Base-by-base conservation (phyloP, 2,329 filamentous ascomycete species). In the Septoria petroselini region DNA sequence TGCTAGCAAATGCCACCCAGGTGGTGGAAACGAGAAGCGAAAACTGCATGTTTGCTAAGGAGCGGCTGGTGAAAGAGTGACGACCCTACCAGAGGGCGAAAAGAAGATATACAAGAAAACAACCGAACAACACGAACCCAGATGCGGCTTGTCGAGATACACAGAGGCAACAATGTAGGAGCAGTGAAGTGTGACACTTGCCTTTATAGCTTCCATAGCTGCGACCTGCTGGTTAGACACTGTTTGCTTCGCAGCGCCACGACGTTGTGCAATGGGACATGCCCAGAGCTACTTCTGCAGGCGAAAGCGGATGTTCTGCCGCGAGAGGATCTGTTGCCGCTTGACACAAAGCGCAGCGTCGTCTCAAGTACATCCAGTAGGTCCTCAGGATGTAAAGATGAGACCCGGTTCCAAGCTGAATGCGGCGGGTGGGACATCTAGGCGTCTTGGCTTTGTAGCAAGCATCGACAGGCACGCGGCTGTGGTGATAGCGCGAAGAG, bases 291-390 rank as follows among this genome's bases (percentile, higher is more conserved):
- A 47, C 30, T 25, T 39, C 43, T 23, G 37, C 21, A 37, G 29
- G 42, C 42, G 23, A 19, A 33, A 15, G 23, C 42, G 42, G 42
- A 38, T 23, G 17, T 30, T 11, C 42, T 46, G 33, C 42, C 23
- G 42, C 25, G 42, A 37, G 9, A 27, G 34, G 42, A 46, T 29
- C 33, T 29, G 14, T 37, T 38, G 33, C 31, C 33, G 34, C 33
- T 21, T 15, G 17, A 27, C 21, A 29, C 21, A 15, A 25, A 29
- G 21, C 25, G 33, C n/a, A 35, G 37, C 18, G 37, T 35, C 42
- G 48, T 52, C 49, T 52, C 37, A 48, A 31, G 38, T 31, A 48
- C 41, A 38, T 48, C 42, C 49, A 47, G 49, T 52, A 29, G 29
- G 34, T 39, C 21, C 23, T 34, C 15, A 31, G n/a, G 18, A 37